Conservation (phyloP, 2,329 filamentous ascomycete genomes). For the Alternaria sp. region DNA sequence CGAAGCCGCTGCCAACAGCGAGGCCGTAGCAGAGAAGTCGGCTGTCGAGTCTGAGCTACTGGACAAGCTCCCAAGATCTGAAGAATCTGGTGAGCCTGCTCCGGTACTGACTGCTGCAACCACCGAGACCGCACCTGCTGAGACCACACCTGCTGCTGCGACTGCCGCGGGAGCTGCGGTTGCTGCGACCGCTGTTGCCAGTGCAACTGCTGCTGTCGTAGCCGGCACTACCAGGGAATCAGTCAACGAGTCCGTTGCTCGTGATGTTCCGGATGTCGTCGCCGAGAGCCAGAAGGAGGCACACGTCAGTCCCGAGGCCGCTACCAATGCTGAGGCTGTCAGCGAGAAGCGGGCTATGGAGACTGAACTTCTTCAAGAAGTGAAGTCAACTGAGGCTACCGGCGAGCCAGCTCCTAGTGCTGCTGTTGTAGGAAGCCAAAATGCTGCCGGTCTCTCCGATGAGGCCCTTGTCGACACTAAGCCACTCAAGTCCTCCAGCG, state of each 20-base stretch:
- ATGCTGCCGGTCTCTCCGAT: constrained; percentile 45
- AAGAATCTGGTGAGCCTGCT: constrained; percentile 35
- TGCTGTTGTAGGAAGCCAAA: constrained; percentile 30
- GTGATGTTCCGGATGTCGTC: constrained; percentile 63
- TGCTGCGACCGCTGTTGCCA: background rate
- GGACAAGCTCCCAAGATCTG: constrained; percentile 6
- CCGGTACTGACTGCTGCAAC: constrained; percentile 25
- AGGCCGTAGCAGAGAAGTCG: constrained; percentile 74
- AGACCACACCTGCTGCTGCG: background rate
- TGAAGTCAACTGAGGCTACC: constrained; percentile 4
- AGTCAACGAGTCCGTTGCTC: constrained; percentile 40
- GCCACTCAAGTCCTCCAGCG: constrained; percentile 40
- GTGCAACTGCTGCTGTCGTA: constrained; percentile 7
- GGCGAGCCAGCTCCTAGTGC: constrained; percentile 47
- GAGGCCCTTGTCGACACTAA: constrained; percentile 36
- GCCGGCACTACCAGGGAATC: constrained; percentile 12
- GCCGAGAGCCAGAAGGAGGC: constrained; percentile 74
- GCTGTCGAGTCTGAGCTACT: constrained; percentile 75
- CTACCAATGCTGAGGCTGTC: constrained; percentile 68
- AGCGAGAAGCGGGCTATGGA: constrained; percentile 74
- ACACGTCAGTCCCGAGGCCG: constrained; percentile 67
- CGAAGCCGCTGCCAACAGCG: constrained; percentile 69
- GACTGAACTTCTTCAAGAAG: constrained; percentile 66
- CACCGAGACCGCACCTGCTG: constrained; percentile 11
- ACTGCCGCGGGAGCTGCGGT: background rate